phyloP scores from a whole-genome alignment of 1,284 basidiomycete species.

The Mixia osmundae region DNA sequence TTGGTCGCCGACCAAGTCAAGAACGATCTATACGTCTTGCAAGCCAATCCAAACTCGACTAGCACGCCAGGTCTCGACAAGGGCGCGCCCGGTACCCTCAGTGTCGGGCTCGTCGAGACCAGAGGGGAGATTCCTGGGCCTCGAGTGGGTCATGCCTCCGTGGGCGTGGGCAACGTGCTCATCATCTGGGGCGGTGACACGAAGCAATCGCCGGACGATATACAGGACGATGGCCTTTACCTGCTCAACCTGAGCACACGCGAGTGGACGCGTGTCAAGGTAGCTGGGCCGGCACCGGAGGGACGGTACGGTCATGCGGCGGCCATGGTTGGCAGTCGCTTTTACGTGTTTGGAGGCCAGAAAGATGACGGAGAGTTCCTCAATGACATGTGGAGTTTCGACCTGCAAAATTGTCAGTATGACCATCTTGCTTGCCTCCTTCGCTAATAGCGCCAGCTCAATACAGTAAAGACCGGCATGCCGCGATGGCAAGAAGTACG shows the following conservation, averaged over 20 bases:
- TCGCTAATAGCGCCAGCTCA: background rate
- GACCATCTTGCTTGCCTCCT: background rate
- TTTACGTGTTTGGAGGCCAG: conserved; percentile 92
- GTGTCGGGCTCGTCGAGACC: conserved; percentile 34
- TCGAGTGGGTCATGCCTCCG: conserved; percentile 84
- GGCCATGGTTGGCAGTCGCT: conserved; percentile 70
- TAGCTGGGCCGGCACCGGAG: conserved; percentile 43
- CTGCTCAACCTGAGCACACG: conserved; percentile 75
- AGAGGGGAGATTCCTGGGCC: conserved; percentile 71
- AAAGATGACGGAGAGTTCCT: conserved; percentile 63
- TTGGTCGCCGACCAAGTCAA: conserved; percentile 73
- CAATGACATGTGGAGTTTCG: conserved; percentile 91
- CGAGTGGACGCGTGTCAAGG: conserved; percentile 78
- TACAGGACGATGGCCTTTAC: conserved; percentile 82
- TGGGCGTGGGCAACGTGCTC: conserved; percentile 81
- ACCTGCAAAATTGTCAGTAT: conserved; percentile 65
- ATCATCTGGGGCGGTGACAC: conserved; percentile 99
- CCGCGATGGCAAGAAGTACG: conserved; percentile 19
- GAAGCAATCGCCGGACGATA: conserved; percentile 41
- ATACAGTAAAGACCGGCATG: conserved; percentile 28
- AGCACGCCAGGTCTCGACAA: conserved; percentile 7
- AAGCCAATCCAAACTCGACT: conserved; percentile 50
- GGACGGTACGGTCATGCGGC: conserved; percentile 94
- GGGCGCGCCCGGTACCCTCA: conserved; percentile 8
- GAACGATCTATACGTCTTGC: conserved; percentile 84